Percentiles rank a stretch among this genome's conserved stretches.
Evolutionary conservation across 805 yeast species (phyloP).

Genomic region (Kodamaea restingae): DNA sequence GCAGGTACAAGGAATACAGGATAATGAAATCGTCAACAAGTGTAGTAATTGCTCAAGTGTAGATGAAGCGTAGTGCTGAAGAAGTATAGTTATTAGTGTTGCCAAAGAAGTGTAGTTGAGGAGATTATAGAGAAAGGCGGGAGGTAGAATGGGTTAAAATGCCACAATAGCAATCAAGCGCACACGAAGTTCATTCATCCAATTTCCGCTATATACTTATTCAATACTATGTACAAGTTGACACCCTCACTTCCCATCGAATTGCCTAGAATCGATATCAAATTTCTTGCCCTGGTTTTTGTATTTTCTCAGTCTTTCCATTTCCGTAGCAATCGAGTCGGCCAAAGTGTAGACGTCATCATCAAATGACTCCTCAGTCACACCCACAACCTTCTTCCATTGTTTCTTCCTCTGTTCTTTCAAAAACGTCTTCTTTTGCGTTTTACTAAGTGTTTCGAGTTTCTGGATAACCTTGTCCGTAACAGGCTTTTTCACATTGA

Average conservation of each 20-base stretch:
- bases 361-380: conserved; percentile 23
- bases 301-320: conserved; percentile 33
- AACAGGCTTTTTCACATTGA: conserved; percentile 27
- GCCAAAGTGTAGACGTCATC: conserved; percentile 24
- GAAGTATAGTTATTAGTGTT: too few relatives aligned
- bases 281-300: conserved; percentile 27
- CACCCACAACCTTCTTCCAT: conserved; percentile 30
- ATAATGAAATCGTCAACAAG: background rate
- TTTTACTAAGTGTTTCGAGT: conserved; percentile 33
- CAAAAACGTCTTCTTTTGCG: conserved; percentile 35
- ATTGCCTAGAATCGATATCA: conserved; percentile 18
- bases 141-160: too few relatives aligned
- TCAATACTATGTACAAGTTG: conserved; percentile 1
- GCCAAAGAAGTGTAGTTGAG: too few relatives aligned
- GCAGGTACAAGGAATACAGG: background rate
- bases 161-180: too few relatives aligned
- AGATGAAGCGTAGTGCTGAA: too few relatives aligned
- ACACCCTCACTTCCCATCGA: background rate
- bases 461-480: conserved; percentile 29
- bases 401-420: conserved; percentile 33
- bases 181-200: too few relatives aligned
- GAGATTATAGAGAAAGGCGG: too few relatives aligned
- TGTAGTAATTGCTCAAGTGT: background rate
- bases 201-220: too few relatives aligned
- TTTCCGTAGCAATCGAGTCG: conserved; percentile 26